phyloP scores from a whole-genome alignment of 1,284 basidiomycete species.

The Cutaneotrichosporon cyanovorans region DNA sequence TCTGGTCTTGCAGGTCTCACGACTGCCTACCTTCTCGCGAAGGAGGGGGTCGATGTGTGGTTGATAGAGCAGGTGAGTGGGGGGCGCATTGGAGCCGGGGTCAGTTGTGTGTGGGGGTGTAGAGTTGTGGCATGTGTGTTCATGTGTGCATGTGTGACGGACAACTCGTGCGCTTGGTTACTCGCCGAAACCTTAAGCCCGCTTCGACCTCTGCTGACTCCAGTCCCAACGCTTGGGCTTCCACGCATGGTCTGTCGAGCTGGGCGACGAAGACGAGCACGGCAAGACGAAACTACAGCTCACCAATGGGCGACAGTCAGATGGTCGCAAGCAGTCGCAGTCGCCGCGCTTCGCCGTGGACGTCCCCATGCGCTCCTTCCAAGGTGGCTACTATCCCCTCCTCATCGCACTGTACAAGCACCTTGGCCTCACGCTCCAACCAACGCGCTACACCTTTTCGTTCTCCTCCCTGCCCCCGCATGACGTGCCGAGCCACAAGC shows the following conservation, averaged over 20 bases:
- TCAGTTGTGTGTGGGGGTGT: no score
- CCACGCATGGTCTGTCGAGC: conserved; percentile 32
- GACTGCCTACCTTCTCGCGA: conserved; percentile 55
- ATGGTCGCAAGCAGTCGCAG: neutral
- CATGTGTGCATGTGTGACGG: no score
- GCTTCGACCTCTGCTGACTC: conserved; percentile 2
- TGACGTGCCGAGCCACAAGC: no score
- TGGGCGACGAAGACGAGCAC: conserved; percentile 43
- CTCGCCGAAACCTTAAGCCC: no score
- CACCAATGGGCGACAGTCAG: neutral
- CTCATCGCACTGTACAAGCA: conserved; percentile 58
- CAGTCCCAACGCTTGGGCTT: conserved; percentile 26
- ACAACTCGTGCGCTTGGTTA: no score
- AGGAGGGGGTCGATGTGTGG: conserved; percentile 55
- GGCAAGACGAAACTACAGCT: neutral
- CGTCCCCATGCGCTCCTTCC: conserved; percentile 70
- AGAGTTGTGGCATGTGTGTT: no score
- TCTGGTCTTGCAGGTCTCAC: conserved; percentile 65
- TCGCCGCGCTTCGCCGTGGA: conserved; percentile 48
- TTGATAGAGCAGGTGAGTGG: conserved; percentile 62
- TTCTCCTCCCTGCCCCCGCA: conserved; percentile 53
- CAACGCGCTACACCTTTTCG: conserved; percentile 59
- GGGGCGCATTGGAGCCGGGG: no score
- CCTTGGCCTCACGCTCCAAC: conserved; percentile 48
- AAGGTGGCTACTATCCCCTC: conserved; percentile 66